These are phyloP conservation scores for Pseudogymnoascus sp. DNA, from an alignment of 2,329 filamentous ascomycete species.

Conservation along the genomic window DNA sequence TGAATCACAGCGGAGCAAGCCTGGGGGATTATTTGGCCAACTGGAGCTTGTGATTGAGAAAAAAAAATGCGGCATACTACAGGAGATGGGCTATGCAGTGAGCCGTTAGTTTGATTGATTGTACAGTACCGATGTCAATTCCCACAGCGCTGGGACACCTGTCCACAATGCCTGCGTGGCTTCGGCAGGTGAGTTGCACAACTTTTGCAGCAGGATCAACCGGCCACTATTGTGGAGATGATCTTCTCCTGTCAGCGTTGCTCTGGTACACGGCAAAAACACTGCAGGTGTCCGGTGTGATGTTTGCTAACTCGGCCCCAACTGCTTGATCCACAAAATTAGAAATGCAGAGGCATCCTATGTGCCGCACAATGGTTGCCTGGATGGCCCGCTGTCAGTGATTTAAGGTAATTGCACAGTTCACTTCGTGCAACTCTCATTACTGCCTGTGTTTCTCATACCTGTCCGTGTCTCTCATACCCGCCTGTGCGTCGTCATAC, in stretches of 20 bases:
- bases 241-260: neutral
- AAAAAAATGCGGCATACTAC: neutral
- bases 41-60: slow-evolving; percentile 2
- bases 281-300: neutral
- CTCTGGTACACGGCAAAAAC: neutral
- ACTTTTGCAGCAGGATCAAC: neutral
- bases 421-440: slow-evolving; percentile 1
- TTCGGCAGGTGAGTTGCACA: slow-evolving; percentile 1
- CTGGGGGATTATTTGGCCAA: neutral
- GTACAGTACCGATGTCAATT: neutral
- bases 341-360: neutral
- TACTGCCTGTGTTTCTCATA: neutral
- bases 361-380: neutral
- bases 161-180: slow-evolving; percentile 6
- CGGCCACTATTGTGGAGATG: neutral
- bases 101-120: slow-evolving; percentile 6
- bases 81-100: neutral
- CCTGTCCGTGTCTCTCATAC: neutral
- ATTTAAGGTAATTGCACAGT: slow-evolving; percentile 3
- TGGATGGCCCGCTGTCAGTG: slow-evolving; percentile 3
- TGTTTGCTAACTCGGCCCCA: neutral
- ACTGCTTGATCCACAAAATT: neutral
- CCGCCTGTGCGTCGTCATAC: slow-evolving; percentile 3
- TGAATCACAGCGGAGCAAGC: neutral
- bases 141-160: neutral